Conservation (phyloP, 164 flowering plant species). For the Vitis vinifera region DNA sequence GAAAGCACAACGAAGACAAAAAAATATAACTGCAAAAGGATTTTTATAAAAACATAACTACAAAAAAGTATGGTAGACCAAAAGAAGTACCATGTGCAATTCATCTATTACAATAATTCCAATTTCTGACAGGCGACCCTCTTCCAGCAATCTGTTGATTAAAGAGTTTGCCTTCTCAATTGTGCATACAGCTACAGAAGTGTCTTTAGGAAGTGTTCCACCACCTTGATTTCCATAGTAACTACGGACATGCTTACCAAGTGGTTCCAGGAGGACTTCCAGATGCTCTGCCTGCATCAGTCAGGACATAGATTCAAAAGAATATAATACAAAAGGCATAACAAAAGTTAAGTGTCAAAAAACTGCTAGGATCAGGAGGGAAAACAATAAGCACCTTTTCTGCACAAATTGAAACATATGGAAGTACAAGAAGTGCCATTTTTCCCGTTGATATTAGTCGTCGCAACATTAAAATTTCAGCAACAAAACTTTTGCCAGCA, state of each 20-base stretch:
- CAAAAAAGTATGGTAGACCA: neutral
- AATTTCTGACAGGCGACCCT: constrained; percentile 92
- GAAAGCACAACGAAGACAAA: neutral
- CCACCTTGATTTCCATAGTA: constrained; percentile 97
- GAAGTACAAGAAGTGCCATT: constrained; percentile 95
- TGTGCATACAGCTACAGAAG: constrained; percentile 95
- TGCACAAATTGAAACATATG: constrained; percentile 94
- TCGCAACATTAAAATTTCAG: constrained; percentile 92
- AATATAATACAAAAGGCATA: neutral
- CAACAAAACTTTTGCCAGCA: constrained; percentile 99
- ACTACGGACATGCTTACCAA: constrained; percentile 89
- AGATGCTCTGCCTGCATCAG: constrained; percentile 81
- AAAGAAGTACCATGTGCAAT: constrained; percentile 82
- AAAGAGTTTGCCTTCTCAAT: constrained; percentile 97
- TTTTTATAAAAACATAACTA: neutral
- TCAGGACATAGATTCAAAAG: constrained; percentile 4
- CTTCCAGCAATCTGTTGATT: constrained; percentile 87
- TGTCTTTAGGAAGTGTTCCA: constrained; percentile 90
- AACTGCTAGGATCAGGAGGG: neutral
- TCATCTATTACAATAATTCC: constrained; percentile 97
- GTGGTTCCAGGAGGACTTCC: constrained; percentile 82
- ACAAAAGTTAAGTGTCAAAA: neutral
- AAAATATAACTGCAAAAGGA: neutral
- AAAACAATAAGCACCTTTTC: constrained; percentile 65
- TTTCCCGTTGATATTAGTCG: constrained; percentile 73